A percentile compares a stretch with the other conserved stretches of the same genome.
Conservation (phyloP, 169 alveolate species). For the Miamiensis avidus region DNA sequence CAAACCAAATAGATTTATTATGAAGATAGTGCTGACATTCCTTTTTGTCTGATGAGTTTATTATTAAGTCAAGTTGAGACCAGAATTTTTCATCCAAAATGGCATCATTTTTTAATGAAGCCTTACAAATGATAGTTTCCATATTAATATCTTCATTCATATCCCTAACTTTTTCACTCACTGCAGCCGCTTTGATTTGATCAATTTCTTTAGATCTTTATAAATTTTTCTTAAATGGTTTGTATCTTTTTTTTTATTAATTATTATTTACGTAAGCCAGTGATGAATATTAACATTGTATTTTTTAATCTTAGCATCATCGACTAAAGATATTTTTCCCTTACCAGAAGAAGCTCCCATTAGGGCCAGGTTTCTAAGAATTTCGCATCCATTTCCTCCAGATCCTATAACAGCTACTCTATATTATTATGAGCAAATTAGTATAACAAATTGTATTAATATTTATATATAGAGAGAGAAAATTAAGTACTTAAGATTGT, state of each 20-base stretch:
- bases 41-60: not conserved
- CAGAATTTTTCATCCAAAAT: not conserved
- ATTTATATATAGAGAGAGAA: too few species aligned
- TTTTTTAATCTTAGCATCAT: conserved; percentile 9
- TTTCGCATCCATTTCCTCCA: conserved; percentile 25
- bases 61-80: not conserved
- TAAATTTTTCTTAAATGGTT: not conserved
- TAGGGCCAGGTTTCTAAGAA: not conserved
- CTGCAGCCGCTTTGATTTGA: conserved; percentile 14
- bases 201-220: not conserved
- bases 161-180: not conserved
- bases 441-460: not conserved
- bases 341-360: conserved; percentile 16
- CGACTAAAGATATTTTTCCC: conserved; percentile 1
- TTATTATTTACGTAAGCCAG: conserved; percentile 6
- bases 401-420: conserved; percentile 24
- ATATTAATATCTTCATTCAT: conserved; percentile 1
- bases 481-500: not conserved
- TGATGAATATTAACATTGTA: conserved; percentile 5
- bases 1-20: not conserved
- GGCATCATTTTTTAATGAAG: not conserved
- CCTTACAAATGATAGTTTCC: not conserved
- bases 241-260: not conserved
- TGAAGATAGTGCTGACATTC: not conserved
- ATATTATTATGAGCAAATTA: not conserved